phyloP scores from a whole-genome alignment of 192 early-diverging fungal genomes.

The Chytriomyces sp. region DNA sequence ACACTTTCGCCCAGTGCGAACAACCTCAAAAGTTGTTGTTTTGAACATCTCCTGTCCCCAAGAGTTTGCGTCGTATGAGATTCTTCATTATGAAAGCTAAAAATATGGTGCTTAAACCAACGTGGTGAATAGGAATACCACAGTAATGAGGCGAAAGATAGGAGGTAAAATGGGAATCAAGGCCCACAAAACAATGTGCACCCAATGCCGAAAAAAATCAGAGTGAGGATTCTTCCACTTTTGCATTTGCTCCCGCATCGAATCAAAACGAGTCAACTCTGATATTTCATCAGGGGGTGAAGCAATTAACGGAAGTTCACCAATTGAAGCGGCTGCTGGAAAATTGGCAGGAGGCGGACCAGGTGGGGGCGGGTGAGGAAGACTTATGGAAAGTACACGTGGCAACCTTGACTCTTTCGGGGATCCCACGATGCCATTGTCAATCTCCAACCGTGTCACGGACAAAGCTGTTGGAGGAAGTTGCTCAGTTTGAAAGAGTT shows the following conservation, averaged over 20 bases:
- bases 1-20: no score
- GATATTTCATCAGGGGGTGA: background rate
- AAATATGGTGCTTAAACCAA: background rate
- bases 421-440: no score
- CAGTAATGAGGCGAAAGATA: background rate
- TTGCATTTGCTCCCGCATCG: background rate
- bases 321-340: background rate
- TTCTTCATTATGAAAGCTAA: no score
- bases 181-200: slow-evolving; percentile 6
- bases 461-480: no score
- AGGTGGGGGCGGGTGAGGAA: background rate
- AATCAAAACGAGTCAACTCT: background rate
- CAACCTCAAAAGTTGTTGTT: no score
- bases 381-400: background rate
- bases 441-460: no score
- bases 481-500: no score
- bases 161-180: background rate
- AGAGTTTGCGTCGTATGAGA: no score
- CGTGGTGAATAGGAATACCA: background rate
- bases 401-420: background rate
- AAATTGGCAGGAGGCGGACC: background rate
- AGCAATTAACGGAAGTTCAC: background rate
- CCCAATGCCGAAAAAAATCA: background rate
- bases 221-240: slow-evolving; percentile 10
- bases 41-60: no score